These are phyloP conservation scores for Alternaria arborescens DNA, from an alignment of 2,329 filamentous ascomycete species.

Conservation along the genomic window DNA sequence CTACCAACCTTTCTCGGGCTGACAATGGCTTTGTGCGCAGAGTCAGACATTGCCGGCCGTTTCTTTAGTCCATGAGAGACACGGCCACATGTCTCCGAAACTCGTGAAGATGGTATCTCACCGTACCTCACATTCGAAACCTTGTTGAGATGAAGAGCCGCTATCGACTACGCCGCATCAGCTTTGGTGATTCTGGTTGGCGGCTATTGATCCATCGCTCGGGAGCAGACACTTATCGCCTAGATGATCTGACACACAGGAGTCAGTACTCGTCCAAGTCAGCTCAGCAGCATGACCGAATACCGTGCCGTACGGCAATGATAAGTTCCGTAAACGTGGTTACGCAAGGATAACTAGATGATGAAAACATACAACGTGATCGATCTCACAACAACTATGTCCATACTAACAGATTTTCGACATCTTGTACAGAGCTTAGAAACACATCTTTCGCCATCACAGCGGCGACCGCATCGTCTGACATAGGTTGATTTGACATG, in stretches of 20 bases:
- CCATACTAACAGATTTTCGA: neutral
- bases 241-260: constrained; percentile 5
- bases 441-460: neutral
- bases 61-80: neutral
- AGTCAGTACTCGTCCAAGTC: constrained; percentile 1
- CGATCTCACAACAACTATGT: neutral
- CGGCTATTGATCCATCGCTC: neutral
- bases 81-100: neutral
- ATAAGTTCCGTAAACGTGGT: neutral
- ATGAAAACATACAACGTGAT: neutral
- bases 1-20: neutral
- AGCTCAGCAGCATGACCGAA: neutral
- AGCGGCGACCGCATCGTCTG: neutral
- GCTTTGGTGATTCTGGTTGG: neutral
- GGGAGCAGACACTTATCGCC: neutral
- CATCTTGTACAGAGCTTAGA: neutral
- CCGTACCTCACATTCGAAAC: neutral
- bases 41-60: neutral
- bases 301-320: neutral
- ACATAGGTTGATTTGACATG: neutral
- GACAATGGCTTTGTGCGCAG: neutral
- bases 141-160: neutral
- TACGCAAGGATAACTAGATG: neutral
- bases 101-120: neutral
- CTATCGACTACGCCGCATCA: constrained; percentile 4